Conservation (phyloP, 768 basidiomycete genomes). For the Collybia sordida region DNA sequence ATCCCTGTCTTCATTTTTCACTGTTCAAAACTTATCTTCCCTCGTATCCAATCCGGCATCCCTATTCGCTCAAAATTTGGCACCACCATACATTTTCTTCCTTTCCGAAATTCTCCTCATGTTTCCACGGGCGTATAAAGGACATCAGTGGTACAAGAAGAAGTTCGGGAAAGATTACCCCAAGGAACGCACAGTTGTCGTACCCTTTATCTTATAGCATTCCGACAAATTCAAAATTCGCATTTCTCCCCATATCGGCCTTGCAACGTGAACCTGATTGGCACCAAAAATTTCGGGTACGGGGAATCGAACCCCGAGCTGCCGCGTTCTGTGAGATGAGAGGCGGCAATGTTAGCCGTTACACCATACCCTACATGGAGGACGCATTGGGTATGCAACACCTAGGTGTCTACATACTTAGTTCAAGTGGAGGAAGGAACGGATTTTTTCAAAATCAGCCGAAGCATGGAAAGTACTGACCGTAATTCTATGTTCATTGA, state of each 20-base stretch:
- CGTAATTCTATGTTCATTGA: too few species aligned
- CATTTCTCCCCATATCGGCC: too few species aligned
- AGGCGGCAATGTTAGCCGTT: slow-evolving; percentile 69
- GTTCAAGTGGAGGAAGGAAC: too few species aligned
- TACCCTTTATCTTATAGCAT: slow-evolving; percentile 48
- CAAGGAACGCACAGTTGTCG: slow-evolving; percentile 66
- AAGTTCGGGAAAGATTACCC: slow-evolving; percentile 81
- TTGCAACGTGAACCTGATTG: too few species aligned
- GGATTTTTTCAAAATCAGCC: too few species aligned
- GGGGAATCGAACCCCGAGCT: slow-evolving; percentile 60
- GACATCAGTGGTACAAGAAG: slow-evolving; percentile 82
- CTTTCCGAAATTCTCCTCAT: slow-evolving; percentile 71
- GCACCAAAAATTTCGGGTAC: slow-evolving; percentile 38
- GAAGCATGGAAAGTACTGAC: too few species aligned
- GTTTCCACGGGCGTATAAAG: slow-evolving; percentile 78
- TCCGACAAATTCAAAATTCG: too few species aligned
- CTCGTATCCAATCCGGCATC: slow-evolving; percentile 27
- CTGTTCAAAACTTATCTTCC: slow-evolving; percentile 19
- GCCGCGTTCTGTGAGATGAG: slow-evolving; percentile 40
- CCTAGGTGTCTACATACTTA: too few species aligned
- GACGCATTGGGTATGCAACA: too few species aligned
- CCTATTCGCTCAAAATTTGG: slow-evolving; percentile 39
- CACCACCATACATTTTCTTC: slow-evolving; percentile 84
- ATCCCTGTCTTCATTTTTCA: slow-evolving; percentile 11
- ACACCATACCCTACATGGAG: slow-evolving; percentile 52